phyloP scores from a whole-genome alignment of 1,139 yeast genomes.

The Pneumocystis wakefieldiae region DNA sequence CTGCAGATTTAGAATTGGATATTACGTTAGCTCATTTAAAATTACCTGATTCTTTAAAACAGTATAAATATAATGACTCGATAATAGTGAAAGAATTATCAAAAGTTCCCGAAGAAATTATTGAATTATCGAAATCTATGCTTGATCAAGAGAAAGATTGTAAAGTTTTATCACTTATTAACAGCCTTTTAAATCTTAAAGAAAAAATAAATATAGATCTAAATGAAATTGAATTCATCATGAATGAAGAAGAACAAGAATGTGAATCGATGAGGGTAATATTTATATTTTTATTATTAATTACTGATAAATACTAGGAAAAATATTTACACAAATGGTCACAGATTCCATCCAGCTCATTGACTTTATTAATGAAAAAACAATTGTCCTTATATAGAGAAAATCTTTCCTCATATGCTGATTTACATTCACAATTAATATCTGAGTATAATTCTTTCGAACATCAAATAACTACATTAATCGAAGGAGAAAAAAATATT shows the following conservation, averaged over 20 bases:
- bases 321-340: slow-evolving; percentile 27
- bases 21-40: slow-evolving; percentile 70
- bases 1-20: slow-evolving; percentile 62
- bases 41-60: slow-evolving; percentile 54
- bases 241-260: slow-evolving; percentile 27
- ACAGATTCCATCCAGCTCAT: slow-evolving; percentile 26
- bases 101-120: background rate
- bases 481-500: slow-evolving; percentile 21
- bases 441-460: slow-evolving; percentile 27
- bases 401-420: slow-evolving; percentile 30
- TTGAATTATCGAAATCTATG: background rate
- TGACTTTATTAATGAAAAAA: slow-evolving; percentile 26
- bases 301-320: background rate
- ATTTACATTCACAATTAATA: slow-evolving; percentile 17
- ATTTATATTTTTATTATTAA: background rate
- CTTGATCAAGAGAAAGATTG: background rate
- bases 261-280: slow-evolving; percentile 21
- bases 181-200: background rate
- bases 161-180: background rate
- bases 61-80: slow-evolving; percentile 28
- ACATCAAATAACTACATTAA: slow-evolving; percentile 26
- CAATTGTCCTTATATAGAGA: slow-evolving; percentile 46
- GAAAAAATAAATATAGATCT: background rate
- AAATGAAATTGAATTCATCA: slow-evolving; percentile 10
- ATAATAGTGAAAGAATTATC: background rate